Evolutionary conservation across 164 flowering plant species (phyloP).

Genomic region (Santalum album): DNA sequence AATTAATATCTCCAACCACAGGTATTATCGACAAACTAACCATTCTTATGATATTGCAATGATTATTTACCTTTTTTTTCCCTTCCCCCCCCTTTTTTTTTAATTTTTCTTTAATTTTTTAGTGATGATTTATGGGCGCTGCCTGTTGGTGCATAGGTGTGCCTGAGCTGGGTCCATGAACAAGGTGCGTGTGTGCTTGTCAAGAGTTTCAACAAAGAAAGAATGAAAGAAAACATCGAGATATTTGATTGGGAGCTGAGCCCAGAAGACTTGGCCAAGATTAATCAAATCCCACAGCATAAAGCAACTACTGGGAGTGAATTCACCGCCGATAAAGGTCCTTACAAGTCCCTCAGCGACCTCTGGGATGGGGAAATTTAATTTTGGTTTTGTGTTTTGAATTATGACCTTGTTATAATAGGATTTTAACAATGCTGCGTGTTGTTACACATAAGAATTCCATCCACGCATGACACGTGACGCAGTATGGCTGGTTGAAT

Average conservation of each 20-base stretch:
- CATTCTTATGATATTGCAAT: too few relatives aligned
- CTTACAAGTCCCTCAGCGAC: constrained; percentile 7
- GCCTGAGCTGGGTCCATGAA: constrained; percentile 11
- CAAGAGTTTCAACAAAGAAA: constrained; percentile 13
- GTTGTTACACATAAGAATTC: too few relatives aligned
- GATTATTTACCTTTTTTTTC: too few relatives aligned
- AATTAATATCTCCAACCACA: too few relatives aligned
- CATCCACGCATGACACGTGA: too few relatives aligned
- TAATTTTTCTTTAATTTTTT: too few relatives aligned
- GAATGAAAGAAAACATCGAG: constrained; percentile 15
- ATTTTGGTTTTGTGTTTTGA: too few relatives aligned
- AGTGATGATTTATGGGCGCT: background rate
- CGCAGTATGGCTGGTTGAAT: too few relatives aligned
- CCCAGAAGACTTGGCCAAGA: constrained; percentile 1
- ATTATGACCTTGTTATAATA: too few relatives aligned
- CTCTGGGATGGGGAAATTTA: constrained; percentile 16
- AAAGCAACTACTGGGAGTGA: background rate
- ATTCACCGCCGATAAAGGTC: constrained; percentile 2
- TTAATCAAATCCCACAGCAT: constrained; percentile 7
- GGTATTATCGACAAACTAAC: too few relatives aligned
- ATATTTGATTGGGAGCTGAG: constrained; percentile 11
- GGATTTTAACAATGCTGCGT: too few relatives aligned
- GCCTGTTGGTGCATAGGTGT: constrained; percentile 9
- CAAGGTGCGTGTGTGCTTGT: constrained; percentile 11
- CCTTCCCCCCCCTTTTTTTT: too few relatives aligned